These are phyloP conservation scores for Alternaria brassicicola DNA, from an alignment of 2,329 filamentous ascomycete species.

Conservation along the genomic window DNA sequence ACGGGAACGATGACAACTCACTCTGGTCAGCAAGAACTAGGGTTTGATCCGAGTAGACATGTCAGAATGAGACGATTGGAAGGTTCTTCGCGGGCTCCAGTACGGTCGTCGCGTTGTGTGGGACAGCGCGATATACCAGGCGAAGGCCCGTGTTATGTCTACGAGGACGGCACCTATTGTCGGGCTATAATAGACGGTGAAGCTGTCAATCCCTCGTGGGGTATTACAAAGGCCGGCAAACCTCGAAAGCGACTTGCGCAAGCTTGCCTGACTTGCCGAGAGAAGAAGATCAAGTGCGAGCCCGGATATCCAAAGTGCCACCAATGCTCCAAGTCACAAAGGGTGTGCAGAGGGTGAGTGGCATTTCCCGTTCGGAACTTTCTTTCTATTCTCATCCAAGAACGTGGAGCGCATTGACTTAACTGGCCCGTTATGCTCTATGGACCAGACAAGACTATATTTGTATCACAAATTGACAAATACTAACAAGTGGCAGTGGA, in stretches of 20 bases:
- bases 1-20: slow-evolving; percentile 22
- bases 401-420: slow-evolving; percentile 31
- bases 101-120: slow-evolving; percentile 44
- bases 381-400: slow-evolving; percentile 1
- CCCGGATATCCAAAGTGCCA: slow-evolving; percentile 85
- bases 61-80: slow-evolving; percentile 43
- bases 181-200: slow-evolving; percentile 86
- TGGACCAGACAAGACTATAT: slow-evolving; percentile 19
- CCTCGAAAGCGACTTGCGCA: slow-evolving; percentile 89
- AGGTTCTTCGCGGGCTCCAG: slow-evolving; percentile 40
- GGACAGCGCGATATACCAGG: slow-evolving; percentile 67
- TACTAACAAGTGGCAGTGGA: slow-evolving; percentile 39
- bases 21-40: slow-evolving; percentile 36
- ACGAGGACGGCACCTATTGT: slow-evolving; percentile 83
- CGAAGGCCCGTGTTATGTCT: slow-evolving; percentile 83
- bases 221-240: slow-evolving; percentile 91
- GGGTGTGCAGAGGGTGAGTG: slow-evolving; percentile 73
- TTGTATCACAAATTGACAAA: slow-evolving; percentile 38
- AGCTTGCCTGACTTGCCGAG: slow-evolving; percentile 89
- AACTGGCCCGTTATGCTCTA: slow-evolving; percentile 11
- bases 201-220: slow-evolving; percentile 88
- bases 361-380: not conserved
- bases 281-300: slow-evolving; percentile 98
- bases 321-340: slow-evolving; percentile 90
- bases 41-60: slow-evolving; percentile 34